A percentile compares a stretch with the other conserved stretches of the same genome.
phyloP scores from a whole-genome alignment of 1,284 basidiomycete genomes.

The Sphagnurus paluster region DNA sequence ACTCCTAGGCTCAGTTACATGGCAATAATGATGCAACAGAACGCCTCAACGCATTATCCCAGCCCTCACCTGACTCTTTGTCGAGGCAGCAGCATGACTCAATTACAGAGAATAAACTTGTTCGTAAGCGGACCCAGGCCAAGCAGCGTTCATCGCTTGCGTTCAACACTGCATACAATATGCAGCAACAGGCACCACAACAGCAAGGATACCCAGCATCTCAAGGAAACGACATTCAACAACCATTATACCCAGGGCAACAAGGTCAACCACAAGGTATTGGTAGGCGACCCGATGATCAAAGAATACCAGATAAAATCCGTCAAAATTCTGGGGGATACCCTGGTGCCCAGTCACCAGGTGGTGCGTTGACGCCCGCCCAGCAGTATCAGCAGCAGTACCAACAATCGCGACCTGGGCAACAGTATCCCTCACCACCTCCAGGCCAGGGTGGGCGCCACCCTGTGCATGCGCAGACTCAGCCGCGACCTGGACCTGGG shows the following conservation, averaged over 20 bases:
- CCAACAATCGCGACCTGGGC: constrained; percentile 14
- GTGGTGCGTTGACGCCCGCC: constrained; percentile 14
- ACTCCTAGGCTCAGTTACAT: constrained; percentile 65
- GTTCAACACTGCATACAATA: constrained; percentile 5
- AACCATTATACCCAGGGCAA: constrained; percentile 1
- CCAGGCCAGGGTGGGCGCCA: constrained; percentile 14
- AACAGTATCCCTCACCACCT: constrained; percentile 11
- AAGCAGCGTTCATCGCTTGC: constrained; percentile 55
- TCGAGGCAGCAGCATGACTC: constrained; percentile 80
- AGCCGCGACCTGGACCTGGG: constrained; percentile 14
- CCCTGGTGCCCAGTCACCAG: constrained; percentile 1
- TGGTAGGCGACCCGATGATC: constrained; percentile 12
- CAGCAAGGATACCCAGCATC: constrained; percentile 6
- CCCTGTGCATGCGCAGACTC: constrained; percentile 10
- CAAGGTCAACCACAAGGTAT: constrained; percentile 6
- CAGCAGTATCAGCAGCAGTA: constrained; percentile 20
- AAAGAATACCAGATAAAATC: constrained; percentile 39
- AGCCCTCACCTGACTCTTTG: constrained; percentile 58
- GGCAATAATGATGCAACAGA: constrained; percentile 81
- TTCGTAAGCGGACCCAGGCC: constrained; percentile 83
- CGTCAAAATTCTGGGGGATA: constrained; percentile 35
- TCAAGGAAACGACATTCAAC: constrained; percentile 3
- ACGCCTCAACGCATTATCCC: constrained; percentile 70
- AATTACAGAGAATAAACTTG: constrained; percentile 78
- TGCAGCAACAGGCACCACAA: constrained; percentile 17